Conservation (phyloP, 2,329 filamentous ascomycete species). For the Cladorrhinum sp. region DNA sequence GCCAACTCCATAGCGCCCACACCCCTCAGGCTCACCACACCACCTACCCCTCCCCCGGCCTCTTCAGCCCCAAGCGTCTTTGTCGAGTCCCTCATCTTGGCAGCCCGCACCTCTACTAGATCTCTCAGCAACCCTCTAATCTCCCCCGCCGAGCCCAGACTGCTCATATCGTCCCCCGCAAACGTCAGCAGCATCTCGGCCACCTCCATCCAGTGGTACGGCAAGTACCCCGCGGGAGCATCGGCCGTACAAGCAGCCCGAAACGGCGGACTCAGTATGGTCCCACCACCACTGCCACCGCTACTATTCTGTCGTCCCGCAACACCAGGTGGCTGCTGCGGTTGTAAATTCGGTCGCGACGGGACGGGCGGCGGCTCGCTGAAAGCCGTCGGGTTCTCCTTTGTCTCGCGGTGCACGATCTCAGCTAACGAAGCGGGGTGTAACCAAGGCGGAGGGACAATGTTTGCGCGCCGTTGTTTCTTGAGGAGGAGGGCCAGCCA, state of each 20-base stretch:
- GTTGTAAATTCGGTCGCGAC: slow-evolving; percentile 46
- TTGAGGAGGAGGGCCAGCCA: slow-evolving; percentile 96
- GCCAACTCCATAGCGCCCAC: slow-evolving; percentile 92
- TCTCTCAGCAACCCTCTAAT: slow-evolving; percentile 75
- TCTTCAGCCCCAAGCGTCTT: slow-evolving; percentile 60
- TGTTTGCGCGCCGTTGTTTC: slow-evolving; percentile 89
- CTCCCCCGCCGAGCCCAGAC: slow-evolving; percentile 56
- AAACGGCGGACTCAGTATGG: slow-evolving; percentile 73
- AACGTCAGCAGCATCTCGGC: slow-evolving; percentile 83
- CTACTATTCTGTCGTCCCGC: slow-evolving; percentile 33
- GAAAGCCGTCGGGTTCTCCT: slow-evolving; percentile 67
- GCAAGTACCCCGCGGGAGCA: slow-evolving; percentile 67
- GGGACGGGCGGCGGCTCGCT: slow-evolving; percentile 72
- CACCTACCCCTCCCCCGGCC: slow-evolving; percentile 63
- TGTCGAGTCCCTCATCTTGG: slow-evolving; percentile 79
- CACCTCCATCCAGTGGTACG: slow-evolving; percentile 94
- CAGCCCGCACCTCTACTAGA: slow-evolving; percentile 80
- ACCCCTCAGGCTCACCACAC: slow-evolving; percentile 67
- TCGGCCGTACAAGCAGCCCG: slow-evolving; percentile 69
- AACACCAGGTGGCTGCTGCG: slow-evolving; percentile 46
- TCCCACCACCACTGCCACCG: slow-evolving; percentile 34
- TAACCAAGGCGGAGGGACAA: slow-evolving; percentile 87
- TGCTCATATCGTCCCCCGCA: slow-evolving; percentile 73
- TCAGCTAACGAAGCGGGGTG: slow-evolving; percentile 69
- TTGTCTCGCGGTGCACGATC: slow-evolving; percentile 79